phyloP scores from a whole-genome alignment of 2,329 filamentous ascomycete genomes.

The Leptosphaerulina australis region DNA sequence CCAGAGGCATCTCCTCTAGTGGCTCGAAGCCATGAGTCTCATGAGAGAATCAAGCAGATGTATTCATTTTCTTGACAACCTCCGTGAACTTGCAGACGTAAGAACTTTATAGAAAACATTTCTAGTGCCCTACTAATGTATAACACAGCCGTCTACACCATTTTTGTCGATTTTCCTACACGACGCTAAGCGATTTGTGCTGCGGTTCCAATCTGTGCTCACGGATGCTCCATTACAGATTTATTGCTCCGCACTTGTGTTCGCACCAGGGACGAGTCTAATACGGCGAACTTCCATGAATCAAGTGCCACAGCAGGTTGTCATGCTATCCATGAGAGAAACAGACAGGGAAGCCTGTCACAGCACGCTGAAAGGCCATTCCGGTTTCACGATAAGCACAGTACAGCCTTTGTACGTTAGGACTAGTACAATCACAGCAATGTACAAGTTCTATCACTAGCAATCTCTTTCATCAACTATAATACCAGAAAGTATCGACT shows the following conservation, averaged over 20 bases:
- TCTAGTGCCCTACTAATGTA: not conserved
- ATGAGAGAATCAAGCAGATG: conserved; percentile 32
- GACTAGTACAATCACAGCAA: too few relatives aligned
- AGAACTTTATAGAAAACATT: conserved; percentile 7
- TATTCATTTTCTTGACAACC: conserved; percentile 21
- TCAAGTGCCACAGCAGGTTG: conserved; percentile 5
- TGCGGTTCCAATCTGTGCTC: conserved; percentile 30
- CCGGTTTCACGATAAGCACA: too few relatives aligned
- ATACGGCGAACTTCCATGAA: conserved; percentile 17
- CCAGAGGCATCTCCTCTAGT: conserved; percentile 50
- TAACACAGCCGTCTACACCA: not conserved
- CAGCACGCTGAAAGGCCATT: conserved; percentile 1
- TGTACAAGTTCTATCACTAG: too few relatives aligned
- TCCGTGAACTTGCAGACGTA: conserved; percentile 21
- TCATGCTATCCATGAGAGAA: conserved; percentile 15
- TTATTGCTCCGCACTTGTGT: conserved; percentile 48
- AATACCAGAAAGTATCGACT: too few relatives aligned
- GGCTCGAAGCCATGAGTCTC: conserved; percentile 54
- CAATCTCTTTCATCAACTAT: too few relatives aligned
- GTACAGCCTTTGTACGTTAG: too few relatives aligned
- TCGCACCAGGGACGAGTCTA: conserved; percentile 37
- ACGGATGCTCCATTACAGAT: conserved; percentile 44
- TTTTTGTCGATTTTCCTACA: conserved; percentile 27
- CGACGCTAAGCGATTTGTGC: conserved; percentile 44
- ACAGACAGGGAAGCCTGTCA: conserved; percentile 17